Evolutionary conservation across 2,329 filamentous ascomycete genomes (phyloP), one percentile per base, ranked within the genome.

Genomic region (Setomelanomma holmii): DNA sequence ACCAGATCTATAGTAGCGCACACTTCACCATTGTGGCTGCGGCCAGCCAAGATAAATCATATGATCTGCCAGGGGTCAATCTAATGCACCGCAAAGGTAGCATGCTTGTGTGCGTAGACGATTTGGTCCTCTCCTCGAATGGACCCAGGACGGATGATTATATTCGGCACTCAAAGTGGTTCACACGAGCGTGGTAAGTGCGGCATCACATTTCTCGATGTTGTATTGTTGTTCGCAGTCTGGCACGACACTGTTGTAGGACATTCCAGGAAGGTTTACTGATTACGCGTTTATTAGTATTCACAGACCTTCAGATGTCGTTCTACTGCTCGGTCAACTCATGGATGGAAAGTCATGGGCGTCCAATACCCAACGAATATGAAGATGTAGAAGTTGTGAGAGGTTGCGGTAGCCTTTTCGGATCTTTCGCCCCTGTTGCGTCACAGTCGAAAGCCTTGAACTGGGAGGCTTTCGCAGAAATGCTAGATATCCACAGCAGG

Each of bases 21-120:
- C 33, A 55, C 4, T 20, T 60, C 8, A 57, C 57, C 4, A 55
- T 60, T n/a, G 45, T 60, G 7, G 54, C 57, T 17, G 41, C 54
- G 1, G 45, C 45, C 5, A 48, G 49, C 2, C 54, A 66, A 5
- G 48, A 68, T 20, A 58, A 68, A 1, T 17, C 5, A 4, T 21
- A 45, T 23, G 48, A 50, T 4, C 38, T 56, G 14, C 56, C 53
- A 42, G 43, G 53, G 5, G 38, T 56, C 10, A 10, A 20, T 11
- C 16, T 11, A 4, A 45, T 8, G 19, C 21, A 17, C 11, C 27
- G 40, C 24, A 19, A 38, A 16, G 34, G 6, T 6, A 38, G 7
- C 6, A 38, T 6, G 16, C 5, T 6, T 19, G 34, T 38, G 8
- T 12, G 16, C 11, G 16, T 38, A 7, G 16, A 38, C 16, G n/a